Evolutionary conservation across 768 basidiomycete genomes (phyloP), one percentile per base, ranked within the genome.

Genomic region (Gloeophyllum trabeum): DNA sequence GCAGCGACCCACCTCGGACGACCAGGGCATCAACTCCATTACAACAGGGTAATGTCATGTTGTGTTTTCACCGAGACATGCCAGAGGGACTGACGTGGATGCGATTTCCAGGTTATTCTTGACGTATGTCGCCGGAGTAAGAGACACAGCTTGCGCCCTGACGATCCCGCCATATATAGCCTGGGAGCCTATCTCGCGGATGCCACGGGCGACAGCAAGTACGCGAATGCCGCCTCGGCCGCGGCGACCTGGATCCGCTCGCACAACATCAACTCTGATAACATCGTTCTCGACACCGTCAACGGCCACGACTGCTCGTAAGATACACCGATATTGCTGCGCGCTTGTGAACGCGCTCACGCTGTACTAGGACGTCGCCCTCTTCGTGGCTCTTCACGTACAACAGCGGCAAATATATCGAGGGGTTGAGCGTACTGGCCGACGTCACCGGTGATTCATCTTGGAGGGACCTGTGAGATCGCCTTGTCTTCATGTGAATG

Each of bases 361-460:
- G n/a, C n/a, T n/a, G n/a, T n/a, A n/a, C n/a, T n/a, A n/a, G n/a
- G n/a, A n/a, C n/a, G 24, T 69, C 71, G 1, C 63, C 70, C 2
- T 50, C 64, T 3, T 60, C 45, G 3, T 73, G 69, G 65, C 37
- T 73, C 4, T 75, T 73, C 54, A 74, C 73, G 0, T 75, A 75
- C 46, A 76, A 75, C 44, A 66, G 59, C 22, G 73, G 75, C 22
- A 76, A 76, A 44, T 69, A 61, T 39, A 61, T 75, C 19, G 73
- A n/a, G n/a, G n/a, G n/a, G n/a, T n/a, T n/a, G n/a, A n/a, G n/a
- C n/a, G n/a, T n/a, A n/a, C n/a, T n/a, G n/a, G n/a, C n/a, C n/a
- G n/a, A n/a, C n/a, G n/a, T n/a, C n/a, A n/a, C n/a, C n/a, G n/a
- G n/a, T n/a, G n/a, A n/a, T n/a, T n/a, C n/a, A n/a, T n/a, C n/a